These are phyloP conservation scores for Cyathus striatus DNA, from an alignment of 768 basidiomycete species.

Conservation along the genomic window DNA sequence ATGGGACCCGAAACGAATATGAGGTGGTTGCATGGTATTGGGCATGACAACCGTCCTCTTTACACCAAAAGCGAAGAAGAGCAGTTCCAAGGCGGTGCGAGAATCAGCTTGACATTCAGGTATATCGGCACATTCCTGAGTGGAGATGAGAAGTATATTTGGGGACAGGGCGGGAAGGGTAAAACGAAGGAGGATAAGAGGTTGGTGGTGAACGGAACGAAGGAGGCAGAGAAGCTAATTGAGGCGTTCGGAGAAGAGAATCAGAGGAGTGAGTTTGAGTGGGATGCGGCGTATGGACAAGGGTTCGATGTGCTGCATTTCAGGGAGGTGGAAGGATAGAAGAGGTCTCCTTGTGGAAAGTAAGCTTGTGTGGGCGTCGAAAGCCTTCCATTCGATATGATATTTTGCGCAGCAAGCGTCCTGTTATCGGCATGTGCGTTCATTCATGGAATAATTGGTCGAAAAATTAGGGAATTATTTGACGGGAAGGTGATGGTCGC, in stretches of 20 bases:
- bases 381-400: too few species aligned
- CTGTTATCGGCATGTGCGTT: too few species aligned
- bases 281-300: constrained; percentile 58
- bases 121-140: constrained; percentile 73
- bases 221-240: constrained; percentile 46
- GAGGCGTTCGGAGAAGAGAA: constrained; percentile 74
- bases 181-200: constrained; percentile 54
- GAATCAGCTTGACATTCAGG: constrained; percentile 79
- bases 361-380: too few species aligned
- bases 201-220: constrained; percentile 46
- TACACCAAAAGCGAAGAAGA: constrained; percentile 51
- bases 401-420: too few species aligned
- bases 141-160: constrained; percentile 46
- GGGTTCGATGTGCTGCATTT: constrained; percentile 64
- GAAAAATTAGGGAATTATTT: too few species aligned
- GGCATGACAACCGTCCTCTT: constrained; percentile 65
- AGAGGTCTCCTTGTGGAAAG: too few species aligned
- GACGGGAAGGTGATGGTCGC: too few species aligned
- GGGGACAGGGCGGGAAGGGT: constrained; percentile 66
- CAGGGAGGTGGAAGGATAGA: constrained; percentile 4
- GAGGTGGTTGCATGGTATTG: constrained; percentile 73
- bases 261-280: constrained; percentile 62
- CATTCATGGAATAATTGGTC: too few species aligned
- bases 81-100: constrained; percentile 47
- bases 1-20: constrained; percentile 70